Base-by-base conservation (phyloP, 1,284 basidiomycete genomes). In the Amylostereum areolatum region DNA sequence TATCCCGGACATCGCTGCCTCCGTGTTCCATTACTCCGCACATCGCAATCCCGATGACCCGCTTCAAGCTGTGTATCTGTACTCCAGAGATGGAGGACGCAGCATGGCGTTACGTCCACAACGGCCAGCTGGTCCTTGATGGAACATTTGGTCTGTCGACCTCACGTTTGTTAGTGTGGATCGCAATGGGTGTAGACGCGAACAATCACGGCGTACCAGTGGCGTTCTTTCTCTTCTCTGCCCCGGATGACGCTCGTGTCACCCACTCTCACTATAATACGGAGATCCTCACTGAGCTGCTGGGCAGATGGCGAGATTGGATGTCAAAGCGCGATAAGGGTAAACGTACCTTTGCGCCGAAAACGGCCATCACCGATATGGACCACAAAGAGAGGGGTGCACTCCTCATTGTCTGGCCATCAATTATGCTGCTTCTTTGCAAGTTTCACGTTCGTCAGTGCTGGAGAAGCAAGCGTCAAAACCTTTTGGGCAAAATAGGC, bases 61-160 rank as follows among this genome's bases (percentile, higher is more conserved):
- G 63, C 1, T 57, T 69, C 47, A 53, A 60, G 39, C 43, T 61
- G 7, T 64, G 63, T 53, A 60, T 69, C 8, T 46, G 62, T 0
- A 69, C 67, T 1, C 32, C 34, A 2, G 62, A 68, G 29, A 71
- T 71, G 69, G 51, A 62, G 6, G 53, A 60, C 4, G 65, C 64
- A 1, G 59, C 68, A 0, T 67, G 67, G 65, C 57, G 61, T 40
- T 65, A 66, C 48, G 61, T 44, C 2, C 66, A 70, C 46, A 37
- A 55, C 1, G 44, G 43, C 3, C 68, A 70, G 52, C 52, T 71
- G 2, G 54, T 70, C 11, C 53, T 72, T 11, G 68, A 72, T 52
- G 68, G 69, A 0, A 72, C 68, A 4, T 72, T 72, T 52, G 67
- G 69, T 0, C 44, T 72, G 8, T 68, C 67, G 42, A 53, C 56